Evolutionary conservation across 192 early-diverging fungal species (phyloP), one percentile per base, ranked within the genome.

Genomic region (Neocallimastix lanati): DNA sequence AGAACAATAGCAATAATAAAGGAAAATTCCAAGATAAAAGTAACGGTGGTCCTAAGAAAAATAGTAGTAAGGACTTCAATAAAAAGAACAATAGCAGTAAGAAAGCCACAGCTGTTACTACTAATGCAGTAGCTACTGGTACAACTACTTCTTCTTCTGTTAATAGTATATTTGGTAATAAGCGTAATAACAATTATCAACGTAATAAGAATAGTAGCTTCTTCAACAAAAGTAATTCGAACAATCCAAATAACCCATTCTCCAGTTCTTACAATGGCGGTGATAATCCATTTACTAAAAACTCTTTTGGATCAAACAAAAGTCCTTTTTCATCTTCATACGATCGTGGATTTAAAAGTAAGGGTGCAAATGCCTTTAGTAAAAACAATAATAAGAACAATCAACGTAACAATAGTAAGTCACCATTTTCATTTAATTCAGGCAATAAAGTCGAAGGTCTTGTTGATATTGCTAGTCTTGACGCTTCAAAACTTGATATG

Each of bases 401-500:
- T 21, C 50, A 25, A 67, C 50, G 50, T 67, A 67, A n/a, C 18
- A 67, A 50, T 25, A 50, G n/a, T 67, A 67, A 67, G 9, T 67
- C 40, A 25, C 50, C 25, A n/a, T 67, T 67, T 27, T n/a, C 50
- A n/a, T 33, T 33, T n/a, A 67, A n/a, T n/a, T 7, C 50, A 4
- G 36, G 36, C 6, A 50, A 21, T 16, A 67, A 67, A 7, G 25
- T 67, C 25, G 50, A 67, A n/a, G 50, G 50, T 67, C 50, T 67
- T 67, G 50, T 67, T 67, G 50, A 67, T 67, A 67, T 67, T 67
- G 16, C 1, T n/a, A 67, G 50, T 67, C 50, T 67, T 67, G 50
- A 67, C 7, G 16, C 50, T 11, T 67, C 50, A 21, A 67, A 67
- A 67, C 25, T 83, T 78, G 86, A 86, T 78, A 80, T 81, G 50